Evolutionary conservation across 805 yeast genomes (phyloP), one percentile per base, ranked within the genome.

Genomic region (Kodamaea laetipori): DNA sequence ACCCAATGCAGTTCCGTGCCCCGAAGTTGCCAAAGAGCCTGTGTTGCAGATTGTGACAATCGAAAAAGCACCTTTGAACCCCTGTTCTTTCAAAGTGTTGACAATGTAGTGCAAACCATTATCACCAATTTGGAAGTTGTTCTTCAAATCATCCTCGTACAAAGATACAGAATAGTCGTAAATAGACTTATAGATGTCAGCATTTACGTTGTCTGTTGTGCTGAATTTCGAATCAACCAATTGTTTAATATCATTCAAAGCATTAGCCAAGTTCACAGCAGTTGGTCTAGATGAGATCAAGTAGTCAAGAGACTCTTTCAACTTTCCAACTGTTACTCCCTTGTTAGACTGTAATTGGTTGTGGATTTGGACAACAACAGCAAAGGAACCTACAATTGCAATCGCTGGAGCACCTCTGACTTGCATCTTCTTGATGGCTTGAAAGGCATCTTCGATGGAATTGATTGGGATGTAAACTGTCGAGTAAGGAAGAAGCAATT

Each of bases 381-480:
- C 79, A 47, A 90, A 75, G 1, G 90, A 82, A 4, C 96, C 98
- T 2, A 92, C 97, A 45, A 92, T 87, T 49, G 97, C 97, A 59
- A 92, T 92, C 1, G 98, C 98, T 0, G 99, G 99, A 0, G 99
- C 99, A 28, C 99, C 99, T 61, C 99, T 76, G 4, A 95, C 97
- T 56, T 87, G 90, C 99, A 92, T 92, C 45, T 74, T 74, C 58
- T 81, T 83, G 62, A 92, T 92, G n/a, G 86, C 95, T 13, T 75
- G 73, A 64, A 69, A 88, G 3, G 95, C 97, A 60, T 84, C 90
- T 37, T 82, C 82, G 39, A 87, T 80, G 12, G 80, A 68, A 28
- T 67, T 51, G 45, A 92, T 77, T 1, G 73, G 60, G 15, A 90
- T 67, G 62, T 88, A 92, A 38, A 70, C 74, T 1, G 95, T 80